Evolutionary conservation across 305 asterid genomes (phyloP).

Genomic region (Fraxinus velutina): DNA sequence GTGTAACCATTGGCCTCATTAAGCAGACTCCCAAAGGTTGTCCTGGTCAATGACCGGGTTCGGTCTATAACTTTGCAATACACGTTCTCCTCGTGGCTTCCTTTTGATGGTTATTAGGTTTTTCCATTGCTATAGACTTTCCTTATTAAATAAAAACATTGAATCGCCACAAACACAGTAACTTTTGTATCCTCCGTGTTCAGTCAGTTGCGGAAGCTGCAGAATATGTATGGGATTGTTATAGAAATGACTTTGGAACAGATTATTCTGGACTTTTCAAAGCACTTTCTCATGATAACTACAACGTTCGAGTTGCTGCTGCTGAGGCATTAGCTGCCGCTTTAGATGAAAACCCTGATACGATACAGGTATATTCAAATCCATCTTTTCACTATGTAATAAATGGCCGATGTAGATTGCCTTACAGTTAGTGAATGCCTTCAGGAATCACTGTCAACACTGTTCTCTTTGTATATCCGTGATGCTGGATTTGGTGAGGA

Average conservation of each 20-base stretch:
- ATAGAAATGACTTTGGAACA: conserved; percentile 80
- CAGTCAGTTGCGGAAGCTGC: conserved; percentile 94
- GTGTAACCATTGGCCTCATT: neutral
- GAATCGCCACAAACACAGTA: conserved; percentile 6
- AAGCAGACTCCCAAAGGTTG: neutral
- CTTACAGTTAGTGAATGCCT: conserved; percentile 27
- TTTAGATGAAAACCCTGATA: conserved; percentile 93
- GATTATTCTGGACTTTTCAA: conserved; percentile 81
- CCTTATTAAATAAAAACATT: neutral
- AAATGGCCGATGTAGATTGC: conserved; percentile 5
- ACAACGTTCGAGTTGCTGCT: conserved; percentile 88
- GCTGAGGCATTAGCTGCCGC: conserved; percentile 99
- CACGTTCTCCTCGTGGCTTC: neutral
- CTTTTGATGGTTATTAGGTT: neutral
- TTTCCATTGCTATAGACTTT: neutral
- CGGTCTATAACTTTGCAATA: neutral
- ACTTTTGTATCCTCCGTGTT: conserved; percentile 17
- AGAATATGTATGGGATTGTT: conserved; percentile 90
- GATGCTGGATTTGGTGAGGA: conserved; percentile 62
- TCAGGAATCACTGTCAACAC: conserved; percentile 84
- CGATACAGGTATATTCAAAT: conserved; percentile 62
- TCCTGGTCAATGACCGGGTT: neutral
- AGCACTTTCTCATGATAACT: conserved; percentile 84
- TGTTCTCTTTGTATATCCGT: conserved; percentile 82
- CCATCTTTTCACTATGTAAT: conserved; percentile 15